Conservation (phyloP, 176 grass and related monocot genomes). For the Pontederia crassipes region DNA sequence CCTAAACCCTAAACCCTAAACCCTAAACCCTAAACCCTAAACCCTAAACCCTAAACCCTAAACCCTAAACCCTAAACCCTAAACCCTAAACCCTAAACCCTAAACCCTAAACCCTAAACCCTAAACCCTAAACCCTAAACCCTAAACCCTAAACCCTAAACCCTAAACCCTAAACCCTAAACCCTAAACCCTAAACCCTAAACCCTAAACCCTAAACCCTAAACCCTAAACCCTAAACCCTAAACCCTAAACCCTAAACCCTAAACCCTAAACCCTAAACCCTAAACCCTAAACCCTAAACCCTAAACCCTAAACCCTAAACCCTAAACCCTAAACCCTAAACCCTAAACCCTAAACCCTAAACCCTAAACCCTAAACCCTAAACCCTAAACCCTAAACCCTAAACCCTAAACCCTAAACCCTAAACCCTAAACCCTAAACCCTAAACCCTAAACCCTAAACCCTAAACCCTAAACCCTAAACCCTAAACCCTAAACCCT, state of each 20-base stretch:
- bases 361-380: conserved; percentile 17
- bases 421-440: conserved; percentile 11
- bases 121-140: conserved; percentile 14
- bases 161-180: conserved; percentile 12
- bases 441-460: conserved; percentile 7
- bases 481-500: conserved; percentile 17
- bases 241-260: conserved; percentile 3
- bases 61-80: conserved; percentile 15
- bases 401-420: conserved; percentile 13
- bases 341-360: conserved; percentile 11
- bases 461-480: conserved; percentile 19
- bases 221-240: conserved; percentile 4
- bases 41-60: no score
- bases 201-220: conserved; percentile 9
- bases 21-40: no score
- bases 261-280: conserved; percentile 14
- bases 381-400: conserved; percentile 13
- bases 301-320: conserved; percentile 17
- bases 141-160: conserved; percentile 9
- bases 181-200: conserved; percentile 10
- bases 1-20: no score
- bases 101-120: conserved; percentile 16
- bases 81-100: conserved; percentile 21
- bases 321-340: conserved; percentile 14
- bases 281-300: conserved; percentile 21